phyloP scores from a whole-genome alignment of 495 filamentous ascomycete genomes.

The Aspergillus nidulans region DNA sequence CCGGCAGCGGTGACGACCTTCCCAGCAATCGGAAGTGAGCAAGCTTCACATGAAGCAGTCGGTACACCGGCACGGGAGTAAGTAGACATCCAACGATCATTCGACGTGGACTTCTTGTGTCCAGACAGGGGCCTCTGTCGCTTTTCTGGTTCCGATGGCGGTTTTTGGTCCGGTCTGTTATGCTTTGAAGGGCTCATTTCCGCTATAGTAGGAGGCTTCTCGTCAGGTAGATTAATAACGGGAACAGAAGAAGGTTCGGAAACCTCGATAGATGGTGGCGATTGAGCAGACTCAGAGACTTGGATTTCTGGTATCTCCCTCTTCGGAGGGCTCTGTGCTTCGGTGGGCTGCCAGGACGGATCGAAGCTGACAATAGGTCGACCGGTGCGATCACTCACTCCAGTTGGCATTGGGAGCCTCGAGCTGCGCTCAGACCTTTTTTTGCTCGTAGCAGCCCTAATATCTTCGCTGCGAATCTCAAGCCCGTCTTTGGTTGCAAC shows the following conservation, averaged over 20 bases:
- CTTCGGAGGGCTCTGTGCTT: conserved; percentile 21
- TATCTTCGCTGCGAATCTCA: conserved; percentile 81
- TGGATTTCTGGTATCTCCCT: conserved; percentile 19
- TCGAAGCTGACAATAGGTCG: conserved; percentile 94
- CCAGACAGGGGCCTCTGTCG: conserved; percentile 15
- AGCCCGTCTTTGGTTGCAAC: conserved; percentile 62
- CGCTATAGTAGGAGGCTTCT: conserved; percentile 39
- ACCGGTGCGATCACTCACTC: conserved; percentile 78
- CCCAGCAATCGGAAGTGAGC: conserved; percentile 77
- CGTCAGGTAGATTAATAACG: conserved; percentile 58
- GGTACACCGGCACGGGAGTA: conserved; percentile 55
- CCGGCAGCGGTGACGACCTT: conserved; percentile 80
- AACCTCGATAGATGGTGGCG: conserved; percentile 51
- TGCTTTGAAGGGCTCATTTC: conserved; percentile 22
- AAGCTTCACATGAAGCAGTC: conserved; percentile 78
- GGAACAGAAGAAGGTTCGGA: conserved; percentile 53
- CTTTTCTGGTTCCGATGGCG: conserved; percentile 21
- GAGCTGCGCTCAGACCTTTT: conserved; percentile 76
- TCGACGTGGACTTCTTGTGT: conserved; percentile 21
- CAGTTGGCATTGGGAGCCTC: conserved; percentile 77
- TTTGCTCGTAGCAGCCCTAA: conserved; percentile 87
- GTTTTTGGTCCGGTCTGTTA: background rate
- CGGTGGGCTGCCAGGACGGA: conserved; percentile 65
- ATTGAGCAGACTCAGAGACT: conserved; percentile 30
- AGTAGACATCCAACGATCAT: conserved; percentile 35